Conservation (phyloP, 805 yeast genomes). For the Kuraishia hungarica region DNA sequence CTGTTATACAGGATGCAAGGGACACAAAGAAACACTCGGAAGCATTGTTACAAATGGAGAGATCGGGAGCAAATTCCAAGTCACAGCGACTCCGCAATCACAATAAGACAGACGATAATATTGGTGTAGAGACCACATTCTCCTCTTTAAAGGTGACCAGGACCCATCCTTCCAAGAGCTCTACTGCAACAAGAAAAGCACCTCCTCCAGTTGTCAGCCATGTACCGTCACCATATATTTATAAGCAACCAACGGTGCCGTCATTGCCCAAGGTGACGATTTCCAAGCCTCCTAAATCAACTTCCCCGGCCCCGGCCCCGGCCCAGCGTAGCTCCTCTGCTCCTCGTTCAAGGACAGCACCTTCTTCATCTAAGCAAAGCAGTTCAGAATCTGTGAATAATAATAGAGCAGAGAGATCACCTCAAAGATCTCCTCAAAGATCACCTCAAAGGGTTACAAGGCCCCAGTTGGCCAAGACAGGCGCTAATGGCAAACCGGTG, state of each 20-base stretch:
- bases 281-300: neutral
- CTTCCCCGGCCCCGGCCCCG: neutral
- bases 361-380: neutral
- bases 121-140: constrained; percentile 1
- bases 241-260: constrained; percentile 8
- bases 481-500: neutral
- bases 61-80: constrained; percentile 14
- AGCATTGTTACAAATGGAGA: constrained; percentile 17
- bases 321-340: constrained; percentile 1
- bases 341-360: neutral
- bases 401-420: neutral
- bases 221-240: constrained; percentile 5
- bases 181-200: neutral
- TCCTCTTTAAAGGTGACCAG: constrained; percentile 8
- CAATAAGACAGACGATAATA: constrained; percentile 1
- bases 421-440: constrained; percentile 1
- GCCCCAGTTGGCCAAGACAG: neutral
- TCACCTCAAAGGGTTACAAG: neutral
- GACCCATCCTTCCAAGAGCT: constrained; percentile 1
- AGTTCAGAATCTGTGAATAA: constrained; percentile 1
- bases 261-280: constrained; percentile 3
- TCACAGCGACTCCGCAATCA: constrained; percentile 5
- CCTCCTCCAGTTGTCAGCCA: constrained; percentile 2
- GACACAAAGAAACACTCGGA: constrained; percentile 15
- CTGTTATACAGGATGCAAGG: constrained; percentile 10